Evolutionary conservation across 2,329 filamentous ascomycete genomes (phyloP).

Genomic region (Aspergillus melleus): DNA sequence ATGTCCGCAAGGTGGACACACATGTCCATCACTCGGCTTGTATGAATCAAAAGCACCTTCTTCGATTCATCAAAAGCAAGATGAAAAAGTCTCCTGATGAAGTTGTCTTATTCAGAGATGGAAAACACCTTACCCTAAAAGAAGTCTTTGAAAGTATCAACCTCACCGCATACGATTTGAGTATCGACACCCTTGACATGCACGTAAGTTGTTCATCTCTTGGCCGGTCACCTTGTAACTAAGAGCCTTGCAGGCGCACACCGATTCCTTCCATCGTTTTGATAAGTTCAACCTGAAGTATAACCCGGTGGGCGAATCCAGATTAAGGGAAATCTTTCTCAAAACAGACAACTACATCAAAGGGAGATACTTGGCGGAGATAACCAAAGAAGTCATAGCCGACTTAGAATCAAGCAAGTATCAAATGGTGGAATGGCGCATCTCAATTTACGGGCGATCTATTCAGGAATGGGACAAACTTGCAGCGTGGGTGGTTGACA

Average conservation of each 20-base stretch:
- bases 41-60: slow-evolving; percentile 98
- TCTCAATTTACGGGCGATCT: slow-evolving; percentile 91
- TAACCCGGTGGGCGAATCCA: slow-evolving; percentile 93
- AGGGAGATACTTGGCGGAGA: slow-evolving; percentile 92
- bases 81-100: slow-evolving; percentile 99
- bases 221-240: slow-evolving; percentile 4
- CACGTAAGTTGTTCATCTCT: slow-evolving; percentile 63
- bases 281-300: slow-evolving; percentile 99
- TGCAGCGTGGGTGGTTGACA: slow-evolving; percentile 95
- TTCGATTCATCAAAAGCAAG: slow-evolving; percentile 99
- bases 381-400: slow-evolving; percentile 95
- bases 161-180: slow-evolving; percentile 92
- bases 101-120: slow-evolving; percentile 87
- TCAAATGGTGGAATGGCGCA: slow-evolving; percentile 99
- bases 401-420: slow-evolving; percentile 99
- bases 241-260: slow-evolving; percentile 67
- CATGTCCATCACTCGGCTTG: slow-evolving; percentile 99
- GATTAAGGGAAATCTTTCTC: slow-evolving; percentile 93
- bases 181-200: slow-evolving; percentile 98
- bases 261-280: slow-evolving; percentile 96
- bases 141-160: slow-evolving; percentile 98
- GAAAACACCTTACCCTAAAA: slow-evolving; percentile 82
- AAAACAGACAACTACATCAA: slow-evolving; percentile 99
- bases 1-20: slow-evolving; percentile 96
- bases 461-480: slow-evolving; percentile 97